A percentile compares a stretch with the other conserved stretches of the same genome.
Conservation (phyloP, 2,329 filamentous ascomycete species). For the Waltergamsia citrina region DNA sequence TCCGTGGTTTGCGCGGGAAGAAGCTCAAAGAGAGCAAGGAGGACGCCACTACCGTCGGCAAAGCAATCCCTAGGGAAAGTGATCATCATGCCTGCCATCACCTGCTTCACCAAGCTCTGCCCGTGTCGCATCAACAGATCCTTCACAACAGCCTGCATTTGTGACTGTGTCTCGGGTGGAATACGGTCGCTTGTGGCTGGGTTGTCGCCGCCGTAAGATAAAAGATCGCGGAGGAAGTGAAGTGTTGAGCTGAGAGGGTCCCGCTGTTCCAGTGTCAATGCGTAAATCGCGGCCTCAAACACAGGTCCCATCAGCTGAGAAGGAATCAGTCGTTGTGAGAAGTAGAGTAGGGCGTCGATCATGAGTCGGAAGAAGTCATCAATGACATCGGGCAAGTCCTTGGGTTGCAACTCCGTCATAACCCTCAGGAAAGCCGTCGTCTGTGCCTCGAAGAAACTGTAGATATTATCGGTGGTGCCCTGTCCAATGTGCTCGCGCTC, state of each 20-base stretch:
- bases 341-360: constrained; percentile 87
- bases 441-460: constrained; percentile 90
- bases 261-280: constrained; percentile 80
- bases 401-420: constrained; percentile 69
- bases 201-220: constrained; percentile 78
- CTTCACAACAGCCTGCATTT: constrained; percentile 66
- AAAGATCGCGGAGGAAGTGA: constrained; percentile 84
- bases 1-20: constrained; percentile 67
- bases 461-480: constrained; percentile 78
- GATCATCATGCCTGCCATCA: constrained; percentile 98
- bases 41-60: constrained; percentile 84
- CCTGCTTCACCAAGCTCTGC: constrained; percentile 72
- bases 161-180: constrained; percentile 50
- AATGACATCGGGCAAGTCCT: constrained; percentile 73
- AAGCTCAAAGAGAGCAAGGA: constrained; percentile 82
- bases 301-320: constrained; percentile 74
- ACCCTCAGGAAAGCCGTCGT: constrained; percentile 82
- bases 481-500: constrained; percentile 77
- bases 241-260: constrained; percentile 86
- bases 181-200: constrained; percentile 51
- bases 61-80: constrained; percentile 95
- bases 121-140: constrained; percentile 62
- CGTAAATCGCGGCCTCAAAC: constrained; percentile 78
- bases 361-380: constrained; percentile 95
- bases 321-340: constrained; percentile 72